Conservation (phyloP, 495 filamentous ascomycete genomes). For the Aspergillus baeticus region DNA sequence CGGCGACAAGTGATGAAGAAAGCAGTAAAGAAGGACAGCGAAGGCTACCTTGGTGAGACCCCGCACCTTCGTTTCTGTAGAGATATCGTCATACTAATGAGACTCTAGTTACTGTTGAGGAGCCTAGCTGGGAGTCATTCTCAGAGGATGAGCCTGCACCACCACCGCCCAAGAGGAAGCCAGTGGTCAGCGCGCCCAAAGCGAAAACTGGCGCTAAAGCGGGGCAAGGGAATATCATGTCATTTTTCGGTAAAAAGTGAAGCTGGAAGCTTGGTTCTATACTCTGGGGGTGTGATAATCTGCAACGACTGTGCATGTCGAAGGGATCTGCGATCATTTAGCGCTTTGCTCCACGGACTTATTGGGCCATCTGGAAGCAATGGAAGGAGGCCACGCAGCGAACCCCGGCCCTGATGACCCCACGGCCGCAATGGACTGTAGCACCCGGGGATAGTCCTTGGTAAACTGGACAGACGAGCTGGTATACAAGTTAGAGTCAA, state of each 20-base stretch:
- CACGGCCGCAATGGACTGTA: not conserved
- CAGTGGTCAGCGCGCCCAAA: constrained; percentile 41
- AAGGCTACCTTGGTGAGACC: constrained; percentile 83
- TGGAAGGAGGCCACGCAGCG: not conserved
- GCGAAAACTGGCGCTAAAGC: constrained; percentile 63
- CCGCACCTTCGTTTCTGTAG: not conserved
- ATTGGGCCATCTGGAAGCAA: not conserved
- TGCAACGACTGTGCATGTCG: not conserved
- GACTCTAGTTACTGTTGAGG: constrained; percentile 80
- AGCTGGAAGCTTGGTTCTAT: not conserved
- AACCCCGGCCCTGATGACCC: not conserved
- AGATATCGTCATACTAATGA: constrained; percentile 15
- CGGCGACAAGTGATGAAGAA: constrained; percentile 85
- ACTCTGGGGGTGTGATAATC: not conserved
- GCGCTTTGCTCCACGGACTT: not conserved
- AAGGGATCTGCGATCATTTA: not conserved
- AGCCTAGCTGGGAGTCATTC: constrained; percentile 91
- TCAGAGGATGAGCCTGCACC: constrained; percentile 80
- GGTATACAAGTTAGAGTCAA: too few relatives aligned
- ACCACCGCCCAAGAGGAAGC: constrained; percentile 59
- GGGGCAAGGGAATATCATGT: constrained; percentile 88
- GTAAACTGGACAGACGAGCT: not conserved
- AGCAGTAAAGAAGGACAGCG: constrained; percentile 84
- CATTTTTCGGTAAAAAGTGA: constrained; percentile 87
- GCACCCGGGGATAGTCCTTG: not conserved